Conservation (phyloP, 2,329 filamentous ascomycete genomes). For the Ophiostoma australiae region DNA sequence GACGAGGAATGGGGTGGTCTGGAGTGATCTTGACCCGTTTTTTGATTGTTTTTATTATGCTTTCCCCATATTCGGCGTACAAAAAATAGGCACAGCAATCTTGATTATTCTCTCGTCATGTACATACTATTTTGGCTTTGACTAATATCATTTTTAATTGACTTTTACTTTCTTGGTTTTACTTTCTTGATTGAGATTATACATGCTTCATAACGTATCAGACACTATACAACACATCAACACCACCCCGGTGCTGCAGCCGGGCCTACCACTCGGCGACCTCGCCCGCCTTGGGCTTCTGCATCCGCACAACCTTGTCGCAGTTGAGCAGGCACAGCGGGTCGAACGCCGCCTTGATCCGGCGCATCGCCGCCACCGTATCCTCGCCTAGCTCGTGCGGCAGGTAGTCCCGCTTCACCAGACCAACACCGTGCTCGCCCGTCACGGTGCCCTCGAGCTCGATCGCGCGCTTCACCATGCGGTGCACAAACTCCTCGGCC, state of each 20-base stretch:
- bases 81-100: slow-evolving; percentile 9
- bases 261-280: slow-evolving; percentile 40
- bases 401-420: slow-evolving; percentile 81
- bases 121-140: neutral
- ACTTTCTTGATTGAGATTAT: neutral
- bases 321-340: slow-evolving; percentile 65
- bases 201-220: neutral
- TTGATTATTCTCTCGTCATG: slow-evolving; percentile 8
- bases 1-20: slow-evolving; percentile 33
- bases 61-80: slow-evolving; percentile 13
- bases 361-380: slow-evolving; percentile 78
- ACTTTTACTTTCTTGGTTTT: neutral
- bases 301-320: slow-evolving; percentile 62
- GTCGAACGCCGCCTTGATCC: slow-evolving; percentile 77
- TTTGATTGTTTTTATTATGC: neutral
- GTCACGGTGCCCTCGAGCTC: slow-evolving; percentile 83
- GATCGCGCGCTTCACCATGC: slow-evolving; percentile 81
- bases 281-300: slow-evolving; percentile 49
- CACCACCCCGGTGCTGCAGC: neutral
- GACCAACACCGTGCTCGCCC: slow-evolving; percentile 76
- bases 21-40: slow-evolving; percentile 26
- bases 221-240: neutral
- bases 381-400: slow-evolving; percentile 68
- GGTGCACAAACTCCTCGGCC: slow-evolving; percentile 68
- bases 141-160: neutral